Base-by-base conservation (phyloP, 805 yeast genomes). In the Metschnikowia cerradonensis region DNA sequence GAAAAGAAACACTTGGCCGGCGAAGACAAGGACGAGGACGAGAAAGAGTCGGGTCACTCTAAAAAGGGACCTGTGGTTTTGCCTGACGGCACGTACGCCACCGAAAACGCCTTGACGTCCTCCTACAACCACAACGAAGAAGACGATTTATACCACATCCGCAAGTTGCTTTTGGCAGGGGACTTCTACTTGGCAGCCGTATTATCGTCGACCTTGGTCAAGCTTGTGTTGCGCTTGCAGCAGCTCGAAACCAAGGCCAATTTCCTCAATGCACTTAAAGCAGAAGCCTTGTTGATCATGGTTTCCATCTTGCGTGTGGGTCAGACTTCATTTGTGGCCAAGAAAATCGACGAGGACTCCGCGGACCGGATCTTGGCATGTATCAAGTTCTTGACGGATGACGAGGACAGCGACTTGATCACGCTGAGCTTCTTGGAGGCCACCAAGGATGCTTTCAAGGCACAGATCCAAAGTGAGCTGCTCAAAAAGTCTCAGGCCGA, bases 51-150 rank as follows among this genome's bases (percentile, higher is more conserved):
- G 6, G 17, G 23, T 8, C 33, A 36, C 7, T 19, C 45, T n/a
- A 67, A 73, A 51, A 56, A 58, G 36, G 88, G 88, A 41, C 97
- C 97, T 19, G 84, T 86, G 52, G 85, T 94, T 52, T 78, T 94
- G 57, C 96, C 99, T n/a, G 99, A 94, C 72, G 99, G 99, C 60
- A 94, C 99, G 0, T 94, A 94, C 70, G 99, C 99, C 30, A 88
- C 97, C 39, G 99, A 94, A 70, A 82, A 83, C 55, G 94, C 96
- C 0, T 71, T 85, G 51, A 86, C 86, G 14, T 71, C 82, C 4
- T 74, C 73, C 38, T 52, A 57, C 23, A 55, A 60, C 7, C 56
- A 56, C 14, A 67, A 66, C 5, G 67, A 64, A 3, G 65, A 68
- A n/a, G 72, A 77, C n/a, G 66, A 68, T 14, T 77, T 76, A 58